Base-by-base conservation (phyloP, 495 filamentous ascomycete species). In the Parathielavia hyrcaniae region DNA sequence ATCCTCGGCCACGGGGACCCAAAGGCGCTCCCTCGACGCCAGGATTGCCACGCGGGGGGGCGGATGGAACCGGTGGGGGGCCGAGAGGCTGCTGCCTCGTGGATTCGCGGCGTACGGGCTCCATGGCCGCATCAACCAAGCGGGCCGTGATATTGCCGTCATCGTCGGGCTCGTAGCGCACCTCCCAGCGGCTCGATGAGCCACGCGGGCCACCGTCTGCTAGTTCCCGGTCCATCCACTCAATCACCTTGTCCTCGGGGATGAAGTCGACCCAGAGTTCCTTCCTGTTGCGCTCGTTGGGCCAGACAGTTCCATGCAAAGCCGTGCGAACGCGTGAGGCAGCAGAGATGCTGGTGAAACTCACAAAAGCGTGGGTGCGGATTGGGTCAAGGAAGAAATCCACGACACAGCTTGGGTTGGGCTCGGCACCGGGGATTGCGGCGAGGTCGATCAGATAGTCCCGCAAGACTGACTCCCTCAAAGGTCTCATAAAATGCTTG, bases 241-340 rank as follows among this genome's bases (percentile, higher is more conserved):
- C 80, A 22, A 73, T 64, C 13, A 95, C 73, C 57, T 81, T 80
- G 23, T 89, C 82, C 54, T 87, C 82, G 0, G 93, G 93, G 7
- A 97, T 80, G 67, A 95, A 98, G 62, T 98, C 93, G 5, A 86
- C 89, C 81, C 87, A 96, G 5, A 98, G 80, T 3, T 80, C 80
- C 69, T 93, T 92, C 40, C 93, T 82, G 46, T 86, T 86, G 50
- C 85, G 82, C 70, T 97, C 93, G 40, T 89, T 82, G 1, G 93
- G 93, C 89, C 90, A 98, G 40, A 90, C 77, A 4, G 78, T 80
- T 41, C 80, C 80, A 67, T 98, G 93, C 8, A 98, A 72, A 10
- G 81, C 79, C 0, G 83, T 81, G 35, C 93, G 86, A 17, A 89
- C 91, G 12, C 91, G 81, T 7, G 86, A 84, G 14, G 93, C 93